These are phyloP conservation scores for Diaporthe citrichinensis DNA, from an alignment of 2,329 filamentous ascomycete genomes.

Conservation along the genomic window DNA sequence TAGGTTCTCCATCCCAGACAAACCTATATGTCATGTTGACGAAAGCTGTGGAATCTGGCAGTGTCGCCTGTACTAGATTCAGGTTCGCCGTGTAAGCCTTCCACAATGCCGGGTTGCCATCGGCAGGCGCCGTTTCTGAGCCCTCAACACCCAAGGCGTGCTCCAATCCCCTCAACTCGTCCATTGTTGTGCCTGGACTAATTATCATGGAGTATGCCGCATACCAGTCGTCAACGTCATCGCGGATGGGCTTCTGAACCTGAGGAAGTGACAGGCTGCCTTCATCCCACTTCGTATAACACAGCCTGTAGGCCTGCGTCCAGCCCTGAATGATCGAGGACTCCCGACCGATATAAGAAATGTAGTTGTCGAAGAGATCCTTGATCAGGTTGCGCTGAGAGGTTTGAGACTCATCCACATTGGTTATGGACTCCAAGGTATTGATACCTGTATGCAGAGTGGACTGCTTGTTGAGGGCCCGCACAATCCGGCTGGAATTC, in stretches of 20 bases:
- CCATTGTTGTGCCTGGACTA: conserved; percentile 5
- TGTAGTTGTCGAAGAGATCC: neutral
- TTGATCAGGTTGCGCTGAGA: neutral
- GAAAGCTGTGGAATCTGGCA: conserved; percentile 1
- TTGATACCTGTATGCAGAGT: conserved; percentile 22
- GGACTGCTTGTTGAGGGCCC: neutral
- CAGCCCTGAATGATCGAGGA: conserved; percentile 17
- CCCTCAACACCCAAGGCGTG: conserved; percentile 19
- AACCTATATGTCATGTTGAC: neutral
- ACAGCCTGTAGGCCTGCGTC: conserved; percentile 23
- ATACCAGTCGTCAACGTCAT: conserved; percentile 32
- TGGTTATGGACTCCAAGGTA: neutral
- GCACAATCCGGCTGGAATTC: neutral
- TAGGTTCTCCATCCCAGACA: conserved; percentile 25
- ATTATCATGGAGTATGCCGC: conserved; percentile 9
- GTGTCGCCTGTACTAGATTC: conserved; percentile 21
- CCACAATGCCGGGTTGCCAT: neutral
- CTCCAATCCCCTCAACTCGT: conserved; percentile 10
- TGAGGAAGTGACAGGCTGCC: conserved; percentile 1
- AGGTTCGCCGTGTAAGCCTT: conserved; percentile 19
- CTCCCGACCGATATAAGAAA: conserved; percentile 1
- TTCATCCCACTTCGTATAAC: conserved; percentile 23
- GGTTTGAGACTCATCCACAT: neutral
- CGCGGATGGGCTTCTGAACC: conserved; percentile 7
- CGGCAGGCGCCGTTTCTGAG: conserved; percentile 8